Evolutionary conservation across 2,329 filamentous ascomycete species (phyloP), one percentile per base, ranked within the genome.

Genomic region (Fusarium subtropicale): DNA sequence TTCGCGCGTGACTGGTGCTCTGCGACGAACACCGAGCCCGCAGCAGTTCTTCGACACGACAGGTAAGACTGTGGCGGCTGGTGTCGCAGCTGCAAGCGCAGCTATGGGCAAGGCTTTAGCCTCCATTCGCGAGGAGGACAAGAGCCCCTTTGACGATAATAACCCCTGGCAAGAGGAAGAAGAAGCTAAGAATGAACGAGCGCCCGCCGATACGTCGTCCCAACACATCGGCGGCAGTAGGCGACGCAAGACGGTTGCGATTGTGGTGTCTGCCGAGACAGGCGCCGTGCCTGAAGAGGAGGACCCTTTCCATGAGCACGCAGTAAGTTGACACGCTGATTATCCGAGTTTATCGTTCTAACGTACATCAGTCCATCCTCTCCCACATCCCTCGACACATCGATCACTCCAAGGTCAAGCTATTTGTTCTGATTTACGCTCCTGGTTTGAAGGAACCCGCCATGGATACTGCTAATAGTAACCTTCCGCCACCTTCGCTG

Each of bases 131-230:
- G 92, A 97, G 77, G 94, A 97, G 76, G 92, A 94, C 76, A 75
- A 75, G 69, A 90, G 89, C 76, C 91, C 91, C 53, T 96, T 91
- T 78, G 90, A 89, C 68, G 95, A 97, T 78, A 93, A 96, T 80
- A 92, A 93, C 77, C 90, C 93, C 54, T 97, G 95, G 95, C 94
- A 91, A 16, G 94, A 97, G 79, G 94, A 97, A 81, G 92, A 91
- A 24, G 91, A 92, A 73, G 86, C 91, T 50, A 88, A 91, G 75
- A 82, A 82, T 71, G 82, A 85, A 56, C 82, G 82, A 56, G 71
- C 76, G 45, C 70, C 73, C 44, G 50, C 60, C 50, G 56, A 63
- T 44, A 68, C 64, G 34, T 66, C 78, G 36, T 71, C 82, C 38
- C 73, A 77, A 62, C 61, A 78, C 60, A 66, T 76, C 71, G 73